Base-by-base conservation (phyloP, 2,329 filamentous ascomycete species). In the Botrytis paeoniae region DNA sequence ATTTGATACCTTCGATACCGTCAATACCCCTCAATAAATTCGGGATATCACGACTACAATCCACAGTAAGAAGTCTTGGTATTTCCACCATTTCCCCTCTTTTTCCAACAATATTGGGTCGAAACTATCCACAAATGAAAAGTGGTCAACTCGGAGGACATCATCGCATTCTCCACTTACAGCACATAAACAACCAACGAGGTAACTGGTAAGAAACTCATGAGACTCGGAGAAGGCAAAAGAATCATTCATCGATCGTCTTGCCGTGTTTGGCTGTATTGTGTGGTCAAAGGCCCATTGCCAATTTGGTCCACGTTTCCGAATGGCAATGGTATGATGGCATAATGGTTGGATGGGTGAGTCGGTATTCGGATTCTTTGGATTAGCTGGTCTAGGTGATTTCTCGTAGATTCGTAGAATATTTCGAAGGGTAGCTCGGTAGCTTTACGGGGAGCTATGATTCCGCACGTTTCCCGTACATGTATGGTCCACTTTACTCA, bases 61-160 rank as follows among this genome's bases (percentile, higher is more conserved):
- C 16, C 8, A 45, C 14, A 45, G 39, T 5, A 12, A 65, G 20
- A 22, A 10, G 35, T 48, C 32, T 66, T 66, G 29, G 43, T 20
- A 66, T 54, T 54, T 54, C 35, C 64, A 68, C 35, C 63, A 39
- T 29, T 68, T 68, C 64, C 45, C 45, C 45, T 54, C 64, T 54
- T 68, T 54, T 54, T 29, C 45, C 25, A 39, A 68, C 25, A 54
- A 54, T 39, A 68, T 54, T 66, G 25, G 43, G 43, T 66, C 45
- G 14, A 66, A 66, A 66, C 32, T 66, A 39, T 66, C 43, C 64
- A 39, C 64, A 51, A 66, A 66, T 66, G 64, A 66, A 51, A 66
- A 39, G 64, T 54, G 43, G 64, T 66, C 63, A 32, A 65, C 63
- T 65, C 41, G 63, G 43, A 65, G 43, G 32, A 32, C 62, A 35